Percentiles rank a stretch among this genome's conserved stretches.
phyloP scores from a whole-genome alignment of 257 asterid species.

The Capsicum baccatum region DNA sequence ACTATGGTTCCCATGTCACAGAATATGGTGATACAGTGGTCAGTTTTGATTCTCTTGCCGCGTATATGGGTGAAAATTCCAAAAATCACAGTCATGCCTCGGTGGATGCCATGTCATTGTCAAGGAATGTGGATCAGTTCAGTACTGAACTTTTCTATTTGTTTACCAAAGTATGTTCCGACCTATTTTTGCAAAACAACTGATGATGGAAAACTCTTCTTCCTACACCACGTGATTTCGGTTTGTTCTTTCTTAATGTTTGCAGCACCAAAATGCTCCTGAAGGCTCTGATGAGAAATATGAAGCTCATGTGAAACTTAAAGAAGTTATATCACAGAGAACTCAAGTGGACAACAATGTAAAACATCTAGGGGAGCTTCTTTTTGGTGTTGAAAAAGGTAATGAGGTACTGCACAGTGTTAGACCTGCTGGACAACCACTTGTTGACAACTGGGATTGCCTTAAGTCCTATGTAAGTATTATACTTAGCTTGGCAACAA shows the following conservation, averaged over 20 bases:
- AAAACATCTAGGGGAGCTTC: slow-evolving; percentile 69
- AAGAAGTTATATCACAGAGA: slow-evolving; percentile 77
- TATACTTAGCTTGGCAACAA: not conserved
- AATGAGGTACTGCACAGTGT: slow-evolving; percentile 53
- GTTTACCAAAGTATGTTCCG: slow-evolving; percentile 72
- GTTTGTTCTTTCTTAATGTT: not conserved
- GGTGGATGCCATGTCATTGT: slow-evolving; percentile 51
- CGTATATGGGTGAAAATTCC: not conserved
- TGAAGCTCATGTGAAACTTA: slow-evolving; percentile 75
- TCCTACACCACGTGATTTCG: not conserved
- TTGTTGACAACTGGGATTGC: slow-evolving; percentile 50
- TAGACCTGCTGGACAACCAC: slow-evolving; percentile 68
- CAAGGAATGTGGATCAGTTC: slow-evolving; percentile 69
- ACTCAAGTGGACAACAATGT: slow-evolving; percentile 72
- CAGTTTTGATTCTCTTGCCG: not conserved
- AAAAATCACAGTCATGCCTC: slow-evolving; percentile 11
- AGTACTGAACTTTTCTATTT: slow-evolving; percentile 87
- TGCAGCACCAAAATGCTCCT: slow-evolving; percentile 66
- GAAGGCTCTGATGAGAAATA: slow-evolving; percentile 71
- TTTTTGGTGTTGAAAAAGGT: slow-evolving; percentile 82
- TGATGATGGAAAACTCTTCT: not conserved
- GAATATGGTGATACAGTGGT: slow-evolving; percentile 7
- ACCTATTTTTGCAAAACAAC: not conserved
- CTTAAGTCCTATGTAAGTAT: slow-evolving; percentile 76
- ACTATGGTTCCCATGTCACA: not conserved